Percentiles rank a stretch among this genome's conserved stretches.
These are phyloP conservation scores for Dillenia turbinata DNA, from an alignment of 164 flowering plant genomes.

Conservation along the genomic window DNA sequence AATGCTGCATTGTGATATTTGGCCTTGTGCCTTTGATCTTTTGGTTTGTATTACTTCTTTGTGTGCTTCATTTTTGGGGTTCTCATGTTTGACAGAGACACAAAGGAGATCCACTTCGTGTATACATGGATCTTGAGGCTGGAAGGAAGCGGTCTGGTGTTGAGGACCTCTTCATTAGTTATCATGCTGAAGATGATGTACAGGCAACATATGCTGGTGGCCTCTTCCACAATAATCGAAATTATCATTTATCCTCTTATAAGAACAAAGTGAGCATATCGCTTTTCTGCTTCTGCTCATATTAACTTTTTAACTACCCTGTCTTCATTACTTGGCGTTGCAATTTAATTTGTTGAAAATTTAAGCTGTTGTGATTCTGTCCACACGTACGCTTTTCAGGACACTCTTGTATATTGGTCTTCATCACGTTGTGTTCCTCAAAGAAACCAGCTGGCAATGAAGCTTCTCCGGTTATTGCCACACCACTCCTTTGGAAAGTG, in stretches of 20 bases:
- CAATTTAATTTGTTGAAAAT: not conserved
- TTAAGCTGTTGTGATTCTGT: not conserved
- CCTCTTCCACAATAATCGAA: conserved; percentile 86
- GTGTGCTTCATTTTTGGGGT: not conserved
- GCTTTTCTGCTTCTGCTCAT: not conserved
- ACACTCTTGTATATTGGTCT: conserved; percentile 94
- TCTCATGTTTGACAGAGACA: conserved; percentile 47
- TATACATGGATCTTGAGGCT: conserved; percentile 97
- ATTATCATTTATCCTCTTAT: conserved; percentile 58
- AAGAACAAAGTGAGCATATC: conserved; percentile 68
- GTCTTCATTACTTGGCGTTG: not conserved
- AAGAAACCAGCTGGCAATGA: conserved; percentile 68
- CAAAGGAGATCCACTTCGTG: conserved; percentile 86
- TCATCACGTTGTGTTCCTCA: conserved; percentile 88
- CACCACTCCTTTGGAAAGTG: conserved; percentile 96
- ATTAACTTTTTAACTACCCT: not conserved
- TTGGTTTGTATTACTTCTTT: not conserved
- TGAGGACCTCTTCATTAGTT: conserved; percentile 88
- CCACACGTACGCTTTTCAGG: conserved; percentile 31
- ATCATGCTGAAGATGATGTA: conserved; percentile 95
- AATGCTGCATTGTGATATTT: not conserved
- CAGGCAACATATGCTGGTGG: conserved; percentile 98
- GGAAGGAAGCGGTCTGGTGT: conserved; percentile 74
- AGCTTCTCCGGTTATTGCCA: conserved; percentile 64
- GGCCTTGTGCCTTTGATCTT: no score